Conservation (phyloP, 73 alveolate species). For the Stentor roeselii region DNA sequence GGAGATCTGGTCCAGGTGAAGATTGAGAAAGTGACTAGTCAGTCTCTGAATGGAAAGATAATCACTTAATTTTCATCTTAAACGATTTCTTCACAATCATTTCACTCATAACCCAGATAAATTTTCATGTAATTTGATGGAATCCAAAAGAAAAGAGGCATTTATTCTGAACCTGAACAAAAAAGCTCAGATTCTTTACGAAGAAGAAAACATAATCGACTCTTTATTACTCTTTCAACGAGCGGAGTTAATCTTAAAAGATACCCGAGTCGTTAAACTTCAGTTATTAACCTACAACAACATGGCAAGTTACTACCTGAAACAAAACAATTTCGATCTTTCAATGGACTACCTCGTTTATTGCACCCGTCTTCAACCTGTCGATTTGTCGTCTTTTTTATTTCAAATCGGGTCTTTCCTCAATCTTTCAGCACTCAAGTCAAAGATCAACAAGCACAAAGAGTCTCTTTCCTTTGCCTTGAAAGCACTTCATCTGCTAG, state of each 20-base stretch:
- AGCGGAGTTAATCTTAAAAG: not conserved
- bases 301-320: not conserved
- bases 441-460: not conserved
- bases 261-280: not conserved
- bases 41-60: not conserved
- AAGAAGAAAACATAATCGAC: not conserved
- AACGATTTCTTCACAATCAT: too few relatives aligned
- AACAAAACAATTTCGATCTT: not conserved
- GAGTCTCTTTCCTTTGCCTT: not conserved
- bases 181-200: not conserved
- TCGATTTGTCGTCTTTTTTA: not conserved
- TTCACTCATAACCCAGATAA: too few relatives aligned
- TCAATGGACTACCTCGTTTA: not conserved
- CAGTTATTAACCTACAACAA: not conserved
- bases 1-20: not conserved
- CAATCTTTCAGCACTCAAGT: not conserved
- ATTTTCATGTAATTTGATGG: too few relatives aligned
- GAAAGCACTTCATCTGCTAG: not conserved
- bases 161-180: not conserved
- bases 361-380: not conserved
- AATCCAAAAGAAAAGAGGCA: too few relatives aligned
- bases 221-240: not conserved
- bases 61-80: too few relatives aligned
- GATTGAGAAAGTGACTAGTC: not conserved
- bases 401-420: not conserved